phyloP scores from a whole-genome alignment of 257 asterid genomes.

The Marsdenia floribunda region DNA sequence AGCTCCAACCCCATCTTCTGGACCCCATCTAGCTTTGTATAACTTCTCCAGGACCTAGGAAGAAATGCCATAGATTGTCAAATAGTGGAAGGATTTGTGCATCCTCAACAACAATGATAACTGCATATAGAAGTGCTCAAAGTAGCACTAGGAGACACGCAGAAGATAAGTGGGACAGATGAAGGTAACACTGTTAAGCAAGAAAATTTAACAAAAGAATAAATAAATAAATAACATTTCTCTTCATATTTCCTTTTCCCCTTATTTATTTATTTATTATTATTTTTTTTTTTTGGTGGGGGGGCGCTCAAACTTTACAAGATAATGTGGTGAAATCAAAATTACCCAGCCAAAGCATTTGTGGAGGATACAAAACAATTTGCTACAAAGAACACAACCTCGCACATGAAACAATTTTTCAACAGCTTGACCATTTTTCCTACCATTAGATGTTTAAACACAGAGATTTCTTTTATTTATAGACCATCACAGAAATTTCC shows the following conservation, averaged over 20 bases:
- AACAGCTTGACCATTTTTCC: background rate
- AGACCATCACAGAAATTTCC: background rate
- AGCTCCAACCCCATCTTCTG: conserved; percentile 95
- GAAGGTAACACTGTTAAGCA: background rate
- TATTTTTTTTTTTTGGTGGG: background rate
- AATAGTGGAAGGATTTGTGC: background rate
- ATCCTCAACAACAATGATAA: background rate
- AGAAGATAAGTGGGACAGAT: background rate
- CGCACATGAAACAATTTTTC: background rate
- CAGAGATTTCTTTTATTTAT: background rate
- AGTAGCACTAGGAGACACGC: background rate
- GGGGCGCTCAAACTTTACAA: background rate
- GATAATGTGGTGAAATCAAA: background rate
- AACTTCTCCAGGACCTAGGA: conserved; percentile 76
- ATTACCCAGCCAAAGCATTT: background rate
- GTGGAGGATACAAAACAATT: background rate
- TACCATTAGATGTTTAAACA: background rate
- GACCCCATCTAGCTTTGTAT: conserved; percentile 82
- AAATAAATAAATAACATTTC: background rate
- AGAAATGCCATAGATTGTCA: conserved; percentile 10
- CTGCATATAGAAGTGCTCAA: background rate
- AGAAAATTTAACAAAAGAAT: background rate
- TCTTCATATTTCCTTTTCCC: background rate
- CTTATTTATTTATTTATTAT: too few species aligned
- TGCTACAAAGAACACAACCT: background rate